phyloP scores from a whole-genome alignment of 2,329 filamentous ascomycete species.

The Alternaria burnsii region DNA sequence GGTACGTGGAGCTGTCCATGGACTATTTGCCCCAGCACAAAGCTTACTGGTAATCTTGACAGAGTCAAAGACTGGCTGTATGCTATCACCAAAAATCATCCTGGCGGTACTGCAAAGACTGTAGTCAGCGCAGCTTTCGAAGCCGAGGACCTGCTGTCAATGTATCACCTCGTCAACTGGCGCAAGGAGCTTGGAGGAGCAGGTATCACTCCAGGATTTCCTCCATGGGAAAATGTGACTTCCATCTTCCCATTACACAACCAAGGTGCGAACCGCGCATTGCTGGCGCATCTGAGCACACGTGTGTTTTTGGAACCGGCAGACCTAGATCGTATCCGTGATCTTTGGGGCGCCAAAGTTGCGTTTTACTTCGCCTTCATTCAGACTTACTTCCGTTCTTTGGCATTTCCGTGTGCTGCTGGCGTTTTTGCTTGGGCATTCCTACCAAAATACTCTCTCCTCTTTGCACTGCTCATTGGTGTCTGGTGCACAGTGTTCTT shows the following conservation, averaged over 20 bases:
- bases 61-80: conserved; percentile 87
- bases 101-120: conserved; percentile 54
- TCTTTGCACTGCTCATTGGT: conserved; percentile 42
- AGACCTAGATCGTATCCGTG: conserved; percentile 77
- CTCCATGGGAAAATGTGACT: conserved; percentile 76
- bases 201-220: conserved; percentile 73
- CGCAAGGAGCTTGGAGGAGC: conserved; percentile 78
- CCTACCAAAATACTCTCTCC: conserved; percentile 41
- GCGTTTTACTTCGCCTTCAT: conserved; percentile 50
- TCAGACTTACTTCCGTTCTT: conserved; percentile 44
- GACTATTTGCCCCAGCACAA: neutral
- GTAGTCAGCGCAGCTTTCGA: conserved; percentile 72
- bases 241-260: conserved; percentile 84
- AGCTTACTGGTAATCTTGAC: neutral
- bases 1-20: conserved; percentile 21
- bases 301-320: conserved; percentile 72
- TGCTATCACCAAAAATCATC: conserved; percentile 72
- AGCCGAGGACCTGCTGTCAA: conserved; percentile 78
- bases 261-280: conserved; percentile 74
- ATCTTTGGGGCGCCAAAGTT: conserved; percentile 77
- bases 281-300: conserved; percentile 78
- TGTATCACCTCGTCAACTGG: conserved; percentile 80
- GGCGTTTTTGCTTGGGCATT: conserved; percentile 44
- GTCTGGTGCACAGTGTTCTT: conserved; percentile 48
- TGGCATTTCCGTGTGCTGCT: conserved; percentile 41